phyloP scores from a whole-genome alignment of 2,329 filamentous ascomycete genomes.

The Parascedosporium putredinis region DNA sequence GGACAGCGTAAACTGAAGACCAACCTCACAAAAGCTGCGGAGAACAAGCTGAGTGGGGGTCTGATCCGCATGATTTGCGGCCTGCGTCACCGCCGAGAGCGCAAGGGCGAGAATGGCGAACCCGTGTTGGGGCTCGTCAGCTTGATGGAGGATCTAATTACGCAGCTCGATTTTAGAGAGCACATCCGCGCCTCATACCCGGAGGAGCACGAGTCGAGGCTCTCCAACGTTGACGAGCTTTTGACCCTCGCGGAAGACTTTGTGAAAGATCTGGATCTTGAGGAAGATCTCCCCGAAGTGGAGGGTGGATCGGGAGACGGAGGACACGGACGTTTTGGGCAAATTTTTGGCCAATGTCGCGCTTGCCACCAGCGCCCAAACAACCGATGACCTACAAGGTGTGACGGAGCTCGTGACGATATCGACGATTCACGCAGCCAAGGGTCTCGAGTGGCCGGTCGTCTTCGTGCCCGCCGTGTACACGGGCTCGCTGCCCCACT shows the following conservation, averaged over 20 bases:
- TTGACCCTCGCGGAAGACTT: constrained; percentile 69
- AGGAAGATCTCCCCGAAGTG: constrained; percentile 46
- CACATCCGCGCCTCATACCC: constrained; percentile 62
- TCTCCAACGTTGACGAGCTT: constrained; percentile 88
- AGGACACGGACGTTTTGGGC: constrained; percentile 54
- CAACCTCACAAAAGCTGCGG: constrained; percentile 38
- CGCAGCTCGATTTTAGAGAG: constrained; percentile 61
- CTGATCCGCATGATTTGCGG: constrained; percentile 32
- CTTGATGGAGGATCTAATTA: constrained; percentile 42
- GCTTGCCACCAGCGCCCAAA: constrained; percentile 69
- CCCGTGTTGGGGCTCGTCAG: constrained; percentile 30
- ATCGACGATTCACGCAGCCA: constrained; percentile 92
- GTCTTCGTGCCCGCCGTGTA: constrained; percentile 90
- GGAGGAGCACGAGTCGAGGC: constrained; percentile 67
- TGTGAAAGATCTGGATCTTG: constrained; percentile 27
- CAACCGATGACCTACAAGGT: constrained; percentile 49
- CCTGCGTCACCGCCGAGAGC: constrained; percentile 20
- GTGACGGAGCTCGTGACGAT: constrained; percentile 65
- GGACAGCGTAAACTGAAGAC: constrained; percentile 37
- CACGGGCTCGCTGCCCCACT: constrained; percentile 83
- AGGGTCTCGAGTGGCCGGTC: constrained; percentile 91
- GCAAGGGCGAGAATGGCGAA: constrained; percentile 16
- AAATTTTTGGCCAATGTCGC: constrained; percentile 84
- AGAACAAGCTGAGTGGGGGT: constrained; percentile 41
- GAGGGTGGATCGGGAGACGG: constrained; percentile 56